Evolutionary conservation across 2,329 filamentous ascomycete genomes (phyloP).

Genomic region (Trichoderma sp.): DNA sequence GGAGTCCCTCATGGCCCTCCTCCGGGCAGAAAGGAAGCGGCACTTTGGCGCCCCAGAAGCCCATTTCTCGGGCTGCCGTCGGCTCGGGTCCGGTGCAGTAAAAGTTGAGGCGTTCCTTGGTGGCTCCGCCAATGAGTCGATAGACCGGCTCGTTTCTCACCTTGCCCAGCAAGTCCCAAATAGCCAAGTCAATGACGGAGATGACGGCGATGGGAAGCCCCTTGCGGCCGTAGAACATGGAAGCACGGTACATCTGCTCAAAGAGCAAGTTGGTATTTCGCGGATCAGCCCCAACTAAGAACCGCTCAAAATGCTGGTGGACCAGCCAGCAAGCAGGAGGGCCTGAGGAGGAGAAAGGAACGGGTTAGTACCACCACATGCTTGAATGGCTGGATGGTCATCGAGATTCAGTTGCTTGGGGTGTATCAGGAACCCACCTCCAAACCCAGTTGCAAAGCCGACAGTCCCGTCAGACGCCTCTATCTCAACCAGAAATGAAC

Average conservation of each 20-base stretch:
- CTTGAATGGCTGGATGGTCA: not conserved
- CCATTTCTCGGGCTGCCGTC: constrained; percentile 76
- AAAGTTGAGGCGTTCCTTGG: constrained; percentile 79
- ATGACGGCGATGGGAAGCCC: constrained; percentile 88
- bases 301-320: constrained; percentile 89
- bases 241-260: constrained; percentile 94
- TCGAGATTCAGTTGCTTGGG: not conserved
- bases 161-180: constrained; percentile 93
- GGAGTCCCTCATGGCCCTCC: constrained; percentile 77
- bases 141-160: constrained; percentile 91
- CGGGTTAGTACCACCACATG: not conserved
- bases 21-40: constrained; percentile 87
- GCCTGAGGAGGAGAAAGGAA: constrained; percentile 45
- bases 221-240: constrained; percentile 96
- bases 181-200: constrained; percentile 87
- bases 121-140: constrained; percentile 90
- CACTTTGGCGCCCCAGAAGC: constrained; percentile 89
- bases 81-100: constrained; percentile 94
- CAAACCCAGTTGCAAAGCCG: constrained; percentile 91
- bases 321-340: constrained; percentile 93
- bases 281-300: constrained; percentile 85
- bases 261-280: constrained; percentile 90
- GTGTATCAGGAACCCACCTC: constrained; percentile 53
- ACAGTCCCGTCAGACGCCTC: constrained; percentile 89
- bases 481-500: constrained; percentile 88